These are phyloP conservation scores for Spatholobus suberectus DNA, from an alignment of 306 rosid species.

Conservation along the genomic window DNA sequence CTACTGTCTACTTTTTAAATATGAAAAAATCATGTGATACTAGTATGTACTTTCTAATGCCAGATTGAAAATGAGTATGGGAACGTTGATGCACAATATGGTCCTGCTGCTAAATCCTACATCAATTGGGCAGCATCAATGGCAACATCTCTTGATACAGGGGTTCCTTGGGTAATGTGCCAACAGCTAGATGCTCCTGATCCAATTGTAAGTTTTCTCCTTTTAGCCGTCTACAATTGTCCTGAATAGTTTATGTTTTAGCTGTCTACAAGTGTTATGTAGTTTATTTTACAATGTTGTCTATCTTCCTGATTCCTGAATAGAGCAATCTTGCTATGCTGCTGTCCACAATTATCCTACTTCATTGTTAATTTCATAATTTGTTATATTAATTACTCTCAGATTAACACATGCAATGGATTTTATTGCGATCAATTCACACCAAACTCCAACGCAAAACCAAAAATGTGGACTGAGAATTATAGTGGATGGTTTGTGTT, in stretches of 20 bases:
- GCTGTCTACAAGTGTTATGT: neutral
- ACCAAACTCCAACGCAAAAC: conserved; percentile 75
- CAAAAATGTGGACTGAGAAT: conserved; percentile 94
- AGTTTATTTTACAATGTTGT: neutral
- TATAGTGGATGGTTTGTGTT: conserved; percentile 81
- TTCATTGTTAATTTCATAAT: neutral
- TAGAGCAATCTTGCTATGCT: neutral
- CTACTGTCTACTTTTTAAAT: neutral
- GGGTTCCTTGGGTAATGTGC: conserved; percentile 99
- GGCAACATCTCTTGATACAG: conserved; percentile 87
- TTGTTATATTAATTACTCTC: conserved; percentile 31
- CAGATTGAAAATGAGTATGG: conserved; percentile 97
- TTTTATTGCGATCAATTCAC: conserved; percentile 89
- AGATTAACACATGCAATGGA: conserved; percentile 93
- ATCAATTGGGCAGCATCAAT: conserved; percentile 87
- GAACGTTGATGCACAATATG: conserved; percentile 56
- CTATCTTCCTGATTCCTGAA: neutral
- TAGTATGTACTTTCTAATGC: neutral
- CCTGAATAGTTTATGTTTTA: neutral
- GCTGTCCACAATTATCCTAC: neutral
- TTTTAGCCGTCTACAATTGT: neutral
- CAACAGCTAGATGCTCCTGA: conserved; percentile 88
- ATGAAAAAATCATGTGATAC: neutral
- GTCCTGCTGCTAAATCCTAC: conserved; percentile 73
- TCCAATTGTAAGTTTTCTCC: conserved; percentile 73